Evolutionary conservation across 805 yeast genomes (phyloP).

Genomic region (Metschnikowia aberdeeniae): DNA sequence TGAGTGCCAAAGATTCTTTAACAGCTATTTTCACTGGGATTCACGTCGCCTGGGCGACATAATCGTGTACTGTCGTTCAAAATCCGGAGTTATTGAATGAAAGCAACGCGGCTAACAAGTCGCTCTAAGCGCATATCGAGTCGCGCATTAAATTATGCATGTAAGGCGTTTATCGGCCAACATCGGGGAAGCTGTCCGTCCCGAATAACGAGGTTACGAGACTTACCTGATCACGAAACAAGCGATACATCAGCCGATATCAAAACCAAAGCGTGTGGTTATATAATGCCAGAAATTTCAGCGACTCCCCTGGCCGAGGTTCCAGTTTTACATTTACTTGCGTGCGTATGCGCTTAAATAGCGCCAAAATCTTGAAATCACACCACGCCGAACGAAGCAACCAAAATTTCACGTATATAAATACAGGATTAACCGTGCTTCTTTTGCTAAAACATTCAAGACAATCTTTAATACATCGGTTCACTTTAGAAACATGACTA

Average conservation of each 20-base stretch:
- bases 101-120: not conserved
- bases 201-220: not conserved
- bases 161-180: not conserved
- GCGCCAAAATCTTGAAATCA: not conserved
- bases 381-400: constrained; percentile 2
- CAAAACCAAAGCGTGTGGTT: no score
- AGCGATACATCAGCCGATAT: not conserved
- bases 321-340: not conserved
- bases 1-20: constrained; percentile 59
- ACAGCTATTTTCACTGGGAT: constrained; percentile 85
- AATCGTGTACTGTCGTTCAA: constrained; percentile 46
- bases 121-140: constrained; percentile 2
- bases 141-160: constrained; percentile 3
- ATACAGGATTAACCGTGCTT: not conserved
- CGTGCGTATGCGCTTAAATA: constrained; percentile 2
- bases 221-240: not conserved
- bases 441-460: not conserved
- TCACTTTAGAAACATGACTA: constrained; percentile 13
- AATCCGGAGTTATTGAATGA: not conserved
- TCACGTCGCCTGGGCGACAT: constrained; percentile 73
- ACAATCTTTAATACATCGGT: not conserved
- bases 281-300: no score
- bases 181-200: not conserved
- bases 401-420: not conserved
- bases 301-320: no score